Evolutionary conservation across 2,329 filamentous ascomycete species (phyloP).

Genomic region (Colletotrichum tabaci): DNA sequence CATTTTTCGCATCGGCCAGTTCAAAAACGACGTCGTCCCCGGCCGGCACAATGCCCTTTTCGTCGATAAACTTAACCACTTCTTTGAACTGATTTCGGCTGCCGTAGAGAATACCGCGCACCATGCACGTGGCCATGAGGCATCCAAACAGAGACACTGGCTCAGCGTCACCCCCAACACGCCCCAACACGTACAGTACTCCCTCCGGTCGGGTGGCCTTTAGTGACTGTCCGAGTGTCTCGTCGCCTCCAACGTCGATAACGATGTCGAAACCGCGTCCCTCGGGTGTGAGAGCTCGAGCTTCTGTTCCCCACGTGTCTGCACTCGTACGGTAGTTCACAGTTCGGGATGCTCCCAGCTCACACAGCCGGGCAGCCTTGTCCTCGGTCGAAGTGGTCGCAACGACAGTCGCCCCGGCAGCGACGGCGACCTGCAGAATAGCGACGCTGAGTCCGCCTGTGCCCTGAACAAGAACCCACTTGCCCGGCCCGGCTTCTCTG

Average conservation of each 20-base stretch:
- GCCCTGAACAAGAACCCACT: slow-evolving; percentile 66
- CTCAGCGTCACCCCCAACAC: too few relatives aligned
- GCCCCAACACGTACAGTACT: not conserved
- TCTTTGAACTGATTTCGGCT: not conserved
- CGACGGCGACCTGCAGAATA: slow-evolving; percentile 58
- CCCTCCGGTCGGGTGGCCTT: not conserved
- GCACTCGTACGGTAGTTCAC: slow-evolving; percentile 69
- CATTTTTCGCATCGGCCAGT: not conserved
- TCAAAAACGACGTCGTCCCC: too few relatives aligned
- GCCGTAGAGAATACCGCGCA: not conserved
- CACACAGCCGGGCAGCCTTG: slow-evolving; percentile 65
- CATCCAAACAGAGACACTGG: too few relatives aligned
- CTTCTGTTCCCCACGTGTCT: slow-evolving; percentile 67
- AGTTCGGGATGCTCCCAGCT: slow-evolving; percentile 68
- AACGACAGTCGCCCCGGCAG: slow-evolving; percentile 69
- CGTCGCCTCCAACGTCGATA: slow-evolving; percentile 9
- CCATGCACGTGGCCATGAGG: too few relatives aligned
- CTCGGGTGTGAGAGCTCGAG: slow-evolving; percentile 60
- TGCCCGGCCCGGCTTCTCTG: slow-evolving; percentile 52
- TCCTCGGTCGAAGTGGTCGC: slow-evolving; percentile 67
- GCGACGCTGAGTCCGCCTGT: slow-evolving; percentile 68
- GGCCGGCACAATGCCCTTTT: too few relatives aligned
- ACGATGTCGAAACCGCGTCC: slow-evolving; percentile 11
- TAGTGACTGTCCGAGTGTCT: not conserved
- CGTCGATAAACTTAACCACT: too few relatives aligned